Percentiles rank a stretch among this genome's conserved stretches.
Evolutionary conservation across 306 rosid genomes (phyloP).

Genomic region (Ceratonia siliqua): DNA sequence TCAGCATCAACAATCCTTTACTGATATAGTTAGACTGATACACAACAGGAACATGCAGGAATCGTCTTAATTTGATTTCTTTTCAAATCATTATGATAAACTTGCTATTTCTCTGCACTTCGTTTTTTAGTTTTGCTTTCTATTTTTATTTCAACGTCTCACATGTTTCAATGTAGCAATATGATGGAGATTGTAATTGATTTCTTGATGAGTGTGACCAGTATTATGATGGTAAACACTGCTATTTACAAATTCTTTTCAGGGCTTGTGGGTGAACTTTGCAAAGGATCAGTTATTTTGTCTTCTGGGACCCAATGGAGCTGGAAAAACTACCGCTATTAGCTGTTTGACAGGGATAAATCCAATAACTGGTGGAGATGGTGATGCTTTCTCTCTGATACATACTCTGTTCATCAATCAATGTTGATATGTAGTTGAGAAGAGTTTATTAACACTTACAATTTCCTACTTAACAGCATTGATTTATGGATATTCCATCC

Average conservation of each 20-base stretch:
- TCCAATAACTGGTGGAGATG: slow-evolving; percentile 85
- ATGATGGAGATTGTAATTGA: slow-evolving; percentile 4
- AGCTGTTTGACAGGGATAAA: slow-evolving; percentile 88
- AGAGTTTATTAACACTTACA: slow-evolving; percentile 22
- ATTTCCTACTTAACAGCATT: slow-evolving; percentile 53
- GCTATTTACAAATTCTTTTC: slow-evolving; percentile 39
- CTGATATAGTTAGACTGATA: slow-evolving; percentile 10
- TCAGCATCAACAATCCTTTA: slow-evolving; percentile 3
- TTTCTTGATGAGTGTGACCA: neutral
- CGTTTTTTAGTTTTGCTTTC: neutral
- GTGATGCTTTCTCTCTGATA: slow-evolving; percentile 43
- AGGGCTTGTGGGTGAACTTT: slow-evolving; percentile 91
- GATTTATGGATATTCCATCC: slow-evolving; percentile 73
- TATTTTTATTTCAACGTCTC: neutral
- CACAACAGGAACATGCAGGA: neutral
- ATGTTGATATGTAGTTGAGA: slow-evolving; percentile 1
- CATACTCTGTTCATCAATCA: slow-evolving; percentile 10
- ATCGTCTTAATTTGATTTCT: slow-evolving; percentile 10
- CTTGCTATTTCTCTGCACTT: neutral
- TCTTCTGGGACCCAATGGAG: slow-evolving; percentile 94
- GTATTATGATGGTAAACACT: slow-evolving; percentile 16
- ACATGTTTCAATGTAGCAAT: neutral
- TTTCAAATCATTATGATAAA: neutral
- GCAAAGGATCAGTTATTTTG: slow-evolving; percentile 85
- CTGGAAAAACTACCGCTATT: slow-evolving; percentile 91